Evolutionary conservation across 768 basidiomycete genomes (phyloP).

Genomic region (Lactifluus pinguis): DNA sequence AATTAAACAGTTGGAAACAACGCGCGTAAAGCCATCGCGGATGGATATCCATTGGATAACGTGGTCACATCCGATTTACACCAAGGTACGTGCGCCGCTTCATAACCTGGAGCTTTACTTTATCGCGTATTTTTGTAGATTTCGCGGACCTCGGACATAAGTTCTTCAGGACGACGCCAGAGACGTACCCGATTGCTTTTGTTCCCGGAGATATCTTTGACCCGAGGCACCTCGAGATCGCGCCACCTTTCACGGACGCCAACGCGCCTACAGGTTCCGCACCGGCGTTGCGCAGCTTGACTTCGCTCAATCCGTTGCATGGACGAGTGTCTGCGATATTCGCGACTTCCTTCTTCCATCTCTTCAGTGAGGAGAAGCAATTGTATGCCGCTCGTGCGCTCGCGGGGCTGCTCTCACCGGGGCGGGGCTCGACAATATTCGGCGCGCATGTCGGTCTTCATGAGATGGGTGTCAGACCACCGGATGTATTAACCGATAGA

Average conservation of each 20-base stretch:
- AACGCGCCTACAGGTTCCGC: slow-evolving; percentile 17
- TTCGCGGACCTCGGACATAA: slow-evolving; percentile 58
- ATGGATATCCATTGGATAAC: slow-evolving; percentile 36
- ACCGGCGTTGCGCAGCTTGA: slow-evolving; percentile 27
- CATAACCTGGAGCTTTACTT: neutral
- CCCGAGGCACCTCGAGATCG: slow-evolving; percentile 30
- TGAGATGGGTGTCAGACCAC: neutral
- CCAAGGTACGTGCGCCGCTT: slow-evolving; percentile 26
- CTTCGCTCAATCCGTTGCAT: slow-evolving; percentile 36
- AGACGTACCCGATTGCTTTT: slow-evolving; percentile 47
- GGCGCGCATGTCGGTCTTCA: slow-evolving; percentile 22
- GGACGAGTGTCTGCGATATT: slow-evolving; percentile 43
- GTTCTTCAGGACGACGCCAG: slow-evolving; percentile 44
- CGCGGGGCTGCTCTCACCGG: slow-evolving; percentile 33
- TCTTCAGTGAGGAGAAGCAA: slow-evolving; percentile 34
- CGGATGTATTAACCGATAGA: too few relatives aligned
- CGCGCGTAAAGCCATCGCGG: slow-evolving; percentile 31
- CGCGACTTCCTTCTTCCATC: slow-evolving; percentile 40
- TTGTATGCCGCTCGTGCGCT: slow-evolving; percentile 33
- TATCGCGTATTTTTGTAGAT: slow-evolving; percentile 26
- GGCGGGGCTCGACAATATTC: slow-evolving; percentile 22
- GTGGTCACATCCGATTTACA: slow-evolving; percentile 32
- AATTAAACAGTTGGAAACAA: slow-evolving; percentile 38
- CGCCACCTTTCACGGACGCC: slow-evolving; percentile 21
- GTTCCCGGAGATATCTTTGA: slow-evolving; percentile 48